These are phyloP conservation scores for Lolium perenne DNA, from an alignment of 176 grass and related monocot species.

Conservation along the genomic window DNA sequence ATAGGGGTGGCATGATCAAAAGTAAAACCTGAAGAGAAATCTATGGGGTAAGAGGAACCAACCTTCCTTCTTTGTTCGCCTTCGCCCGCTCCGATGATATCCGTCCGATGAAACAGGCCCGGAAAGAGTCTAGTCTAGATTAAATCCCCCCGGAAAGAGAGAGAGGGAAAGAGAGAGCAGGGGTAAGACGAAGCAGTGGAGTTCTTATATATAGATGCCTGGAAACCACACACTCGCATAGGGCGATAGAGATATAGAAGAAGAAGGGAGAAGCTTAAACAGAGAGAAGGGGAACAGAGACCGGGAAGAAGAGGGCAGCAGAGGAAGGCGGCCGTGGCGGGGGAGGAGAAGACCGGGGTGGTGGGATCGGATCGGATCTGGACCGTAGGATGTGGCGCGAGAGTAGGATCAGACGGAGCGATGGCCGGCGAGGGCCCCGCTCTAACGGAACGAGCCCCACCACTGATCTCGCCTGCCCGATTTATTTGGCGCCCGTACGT, in stretches of 20 bases:
- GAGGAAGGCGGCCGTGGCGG: slow-evolving; percentile 35
- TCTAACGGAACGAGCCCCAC: slow-evolving; percentile 48
- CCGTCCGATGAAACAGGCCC: slow-evolving; percentile 35
- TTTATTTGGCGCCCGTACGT: slow-evolving; percentile 37
- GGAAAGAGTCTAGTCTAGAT: slow-evolving; percentile 15
- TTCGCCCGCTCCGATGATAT: not conserved
- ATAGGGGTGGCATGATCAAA: not conserved
- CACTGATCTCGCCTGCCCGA: slow-evolving; percentile 52
- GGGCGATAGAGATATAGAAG: not conserved
- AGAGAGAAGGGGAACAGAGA: not conserved
- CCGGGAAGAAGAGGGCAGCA: not conserved
- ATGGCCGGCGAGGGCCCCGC: slow-evolving; percentile 45
- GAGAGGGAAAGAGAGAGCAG: not conserved
- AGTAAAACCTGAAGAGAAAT: not conserved
- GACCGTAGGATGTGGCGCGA: slow-evolving; percentile 57
- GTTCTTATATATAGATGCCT: slow-evolving; percentile 46
- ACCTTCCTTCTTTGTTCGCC: slow-evolving; percentile 26
- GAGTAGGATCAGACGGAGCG: slow-evolving; percentile 46
- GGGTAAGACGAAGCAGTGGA: slow-evolving; percentile 32
- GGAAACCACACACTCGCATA: slow-evolving; percentile 20
- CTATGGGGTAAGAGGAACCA: slow-evolving; percentile 5
- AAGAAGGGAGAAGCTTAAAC: not conserved
- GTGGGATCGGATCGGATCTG: not conserved
- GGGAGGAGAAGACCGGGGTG: not conserved
- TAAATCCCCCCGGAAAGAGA: not conserved